Evolutionary conservation across 78 protist species (phyloP).

Genomic region (Dictyostelium firmibasis): DNA sequence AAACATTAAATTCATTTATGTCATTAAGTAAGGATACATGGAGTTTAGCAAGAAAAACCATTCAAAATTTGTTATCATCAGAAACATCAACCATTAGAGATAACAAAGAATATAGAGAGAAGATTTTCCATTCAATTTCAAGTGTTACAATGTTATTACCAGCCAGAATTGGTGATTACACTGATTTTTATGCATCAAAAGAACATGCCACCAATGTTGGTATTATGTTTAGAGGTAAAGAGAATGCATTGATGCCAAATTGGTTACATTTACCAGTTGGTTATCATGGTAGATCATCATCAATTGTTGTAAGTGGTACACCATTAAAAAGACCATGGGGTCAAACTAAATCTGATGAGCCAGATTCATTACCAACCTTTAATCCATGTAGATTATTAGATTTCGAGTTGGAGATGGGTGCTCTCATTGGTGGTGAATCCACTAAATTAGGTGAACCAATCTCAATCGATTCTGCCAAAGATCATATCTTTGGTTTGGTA

Average conservation of each 20-base stretch:
- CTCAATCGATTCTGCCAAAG: conserved; percentile 83
- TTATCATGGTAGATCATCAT: conserved; percentile 96
- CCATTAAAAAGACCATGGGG: conserved; percentile 93
- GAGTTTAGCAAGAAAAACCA: conserved; percentile 78
- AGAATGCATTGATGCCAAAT: conserved; percentile 91
- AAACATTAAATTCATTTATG: conserved; percentile 90
- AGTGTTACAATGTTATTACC: conserved; percentile 45
- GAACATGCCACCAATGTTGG: conserved; percentile 97
- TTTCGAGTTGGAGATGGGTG: conserved; percentile 95
- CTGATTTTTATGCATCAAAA: conserved; percentile 95
- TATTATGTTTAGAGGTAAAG: conserved; percentile 86
- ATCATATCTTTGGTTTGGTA: conserved; percentile 94
- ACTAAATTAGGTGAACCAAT: conserved; percentile 90
- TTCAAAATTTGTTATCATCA: conserved; percentile 51
- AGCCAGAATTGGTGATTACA: conserved; percentile 93
- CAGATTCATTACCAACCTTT: conserved; percentile 75
- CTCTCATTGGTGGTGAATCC: conserved; percentile 88
- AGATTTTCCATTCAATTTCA: conserved; percentile 28
- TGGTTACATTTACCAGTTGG: conserved; percentile 95
- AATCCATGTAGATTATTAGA: conserved; percentile 84
- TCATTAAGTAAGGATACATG: conserved; percentile 80
- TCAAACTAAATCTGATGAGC: conserved; percentile 82
- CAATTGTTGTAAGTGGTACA: conserved; percentile 91
- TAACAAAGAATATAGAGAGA: conserved; percentile 41
- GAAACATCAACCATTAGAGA: conserved; percentile 75